Conservation (phyloP, 108 stramenopile species). For the Cylindrotheca closterium region DNA sequence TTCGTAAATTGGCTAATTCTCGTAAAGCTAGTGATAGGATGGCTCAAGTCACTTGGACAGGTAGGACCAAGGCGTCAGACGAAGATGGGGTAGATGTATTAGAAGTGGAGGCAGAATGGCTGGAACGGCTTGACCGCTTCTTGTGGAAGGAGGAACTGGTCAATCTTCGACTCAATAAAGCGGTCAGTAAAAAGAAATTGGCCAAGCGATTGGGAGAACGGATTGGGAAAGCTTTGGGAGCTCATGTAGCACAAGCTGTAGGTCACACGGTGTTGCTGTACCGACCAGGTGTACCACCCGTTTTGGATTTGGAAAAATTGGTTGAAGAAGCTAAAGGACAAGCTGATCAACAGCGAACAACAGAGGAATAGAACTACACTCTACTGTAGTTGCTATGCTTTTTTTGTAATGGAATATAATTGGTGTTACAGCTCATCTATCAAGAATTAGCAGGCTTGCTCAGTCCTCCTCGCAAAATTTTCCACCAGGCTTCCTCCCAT, state of each 20-base stretch:
- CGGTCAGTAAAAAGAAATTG: constrained; percentile 68
- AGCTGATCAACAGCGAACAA: not conserved
- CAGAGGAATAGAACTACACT: constrained; percentile 3
- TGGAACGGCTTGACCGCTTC: constrained; percentile 59
- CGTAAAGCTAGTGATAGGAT: constrained; percentile 54
- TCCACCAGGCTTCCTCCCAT: not conserved
- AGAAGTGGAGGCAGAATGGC: constrained; percentile 42
- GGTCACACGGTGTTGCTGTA: constrained; percentile 82
- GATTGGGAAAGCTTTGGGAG: constrained; percentile 56
- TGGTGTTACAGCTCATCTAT: no score
- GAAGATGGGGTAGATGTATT: constrained; percentile 34
- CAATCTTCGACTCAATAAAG: constrained; percentile 62
- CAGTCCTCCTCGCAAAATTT: no score
- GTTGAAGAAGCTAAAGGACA: not conserved
- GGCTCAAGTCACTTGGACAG: constrained; percentile 47
- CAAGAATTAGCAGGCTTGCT: no score
- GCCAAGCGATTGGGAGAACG: constrained; percentile 59
- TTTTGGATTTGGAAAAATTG: constrained; percentile 66
- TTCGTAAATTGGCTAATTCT: constrained; percentile 53
- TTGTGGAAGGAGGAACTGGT: constrained; percentile 79
- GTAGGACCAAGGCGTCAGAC: constrained; percentile 1
- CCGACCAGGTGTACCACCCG: constrained; percentile 59
- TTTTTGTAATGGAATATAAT: no score
- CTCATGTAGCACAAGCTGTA: constrained; percentile 74
- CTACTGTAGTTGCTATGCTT: no score